phyloP scores from a whole-genome alignment of 805 yeast genomes.

The Starmerella cellae region DNA sequence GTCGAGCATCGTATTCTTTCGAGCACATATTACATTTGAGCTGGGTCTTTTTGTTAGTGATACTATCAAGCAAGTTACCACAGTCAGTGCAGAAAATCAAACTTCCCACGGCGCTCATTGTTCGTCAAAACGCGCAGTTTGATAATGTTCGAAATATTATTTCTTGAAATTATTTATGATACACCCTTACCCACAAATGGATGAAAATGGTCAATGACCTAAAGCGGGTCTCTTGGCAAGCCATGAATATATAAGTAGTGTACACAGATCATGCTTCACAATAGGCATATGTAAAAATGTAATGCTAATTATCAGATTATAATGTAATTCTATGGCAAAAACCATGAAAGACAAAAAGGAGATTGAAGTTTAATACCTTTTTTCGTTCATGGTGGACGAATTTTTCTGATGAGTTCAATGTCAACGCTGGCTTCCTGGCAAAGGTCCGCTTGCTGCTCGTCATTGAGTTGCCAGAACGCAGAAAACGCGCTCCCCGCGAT shows the following conservation, averaged over 20 bases:
- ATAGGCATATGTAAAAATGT: no score
- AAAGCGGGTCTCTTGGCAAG: no score
- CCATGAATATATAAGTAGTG: no score
- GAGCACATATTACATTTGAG: conserved; percentile 40
- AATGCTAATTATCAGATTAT: no score
- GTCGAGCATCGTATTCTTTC: conserved; percentile 32
- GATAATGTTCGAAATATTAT: neutral
- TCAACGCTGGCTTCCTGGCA: conserved; percentile 14
- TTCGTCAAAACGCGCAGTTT: neutral
- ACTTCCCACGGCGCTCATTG: conserved; percentile 91
- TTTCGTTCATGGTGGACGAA: conserved; percentile 15
- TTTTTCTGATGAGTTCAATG: conserved; percentile 8
- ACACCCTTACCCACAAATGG: no score
- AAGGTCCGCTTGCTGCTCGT: conserved; percentile 7
- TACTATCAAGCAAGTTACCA: conserved; percentile 75
- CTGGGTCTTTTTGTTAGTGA: conserved; percentile 31
- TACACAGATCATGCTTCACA: no score
- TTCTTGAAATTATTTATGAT: neutral
- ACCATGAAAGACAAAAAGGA: no score
- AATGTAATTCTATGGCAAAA: no score
- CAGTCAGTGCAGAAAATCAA: conserved; percentile 87
- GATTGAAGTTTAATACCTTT: no score
- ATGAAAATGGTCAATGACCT: no score
- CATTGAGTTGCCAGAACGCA: conserved; percentile 11
- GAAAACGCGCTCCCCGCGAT: conserved; percentile 11